Evolutionary conservation across 345 rosid genomes (phyloP).

Genomic region (Dipteronia sinensis): DNA sequence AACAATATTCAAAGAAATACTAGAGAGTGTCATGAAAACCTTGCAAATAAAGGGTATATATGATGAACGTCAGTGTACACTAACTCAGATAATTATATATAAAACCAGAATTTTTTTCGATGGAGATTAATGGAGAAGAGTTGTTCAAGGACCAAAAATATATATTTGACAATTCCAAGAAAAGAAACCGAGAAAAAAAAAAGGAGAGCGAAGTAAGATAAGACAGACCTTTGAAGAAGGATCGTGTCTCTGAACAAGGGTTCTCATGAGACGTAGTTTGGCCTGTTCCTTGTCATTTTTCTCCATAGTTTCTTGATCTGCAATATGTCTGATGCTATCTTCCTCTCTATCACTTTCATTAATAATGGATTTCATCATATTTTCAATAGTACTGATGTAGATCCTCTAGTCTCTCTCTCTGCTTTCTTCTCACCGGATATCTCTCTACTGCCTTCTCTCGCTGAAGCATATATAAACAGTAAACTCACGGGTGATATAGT

Average conservation of each 20-base stretch:
- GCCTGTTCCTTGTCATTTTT: constrained; percentile 24
- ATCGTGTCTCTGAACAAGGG: neutral
- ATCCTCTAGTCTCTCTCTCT: neutral
- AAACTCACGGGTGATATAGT: too few relatives aligned
- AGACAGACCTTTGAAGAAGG: too few relatives aligned
- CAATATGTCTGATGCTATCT: neutral
- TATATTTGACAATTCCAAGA: neutral
- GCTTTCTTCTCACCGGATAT: neutral
- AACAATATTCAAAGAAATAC: too few relatives aligned
- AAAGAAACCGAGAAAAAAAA: too few relatives aligned
- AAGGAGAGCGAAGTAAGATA: neutral
- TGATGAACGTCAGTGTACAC: too few relatives aligned
- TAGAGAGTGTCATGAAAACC: too few relatives aligned
- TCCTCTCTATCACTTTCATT: neutral
- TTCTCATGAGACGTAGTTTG: constrained; percentile 34
- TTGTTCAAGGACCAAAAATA: neutral
- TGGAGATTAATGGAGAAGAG: neutral
- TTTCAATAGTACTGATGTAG: neutral
- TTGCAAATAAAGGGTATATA: too few relatives aligned
- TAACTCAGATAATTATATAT: too few relatives aligned
- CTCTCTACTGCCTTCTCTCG: neutral
- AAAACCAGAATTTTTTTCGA: too few relatives aligned
- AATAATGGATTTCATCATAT: neutral
- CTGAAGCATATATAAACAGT: too few relatives aligned
- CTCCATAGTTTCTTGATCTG: neutral